phyloP scores from a whole-genome alignment of 495 filamentous ascomycete genomes.

The Echria macrotheca region DNA sequence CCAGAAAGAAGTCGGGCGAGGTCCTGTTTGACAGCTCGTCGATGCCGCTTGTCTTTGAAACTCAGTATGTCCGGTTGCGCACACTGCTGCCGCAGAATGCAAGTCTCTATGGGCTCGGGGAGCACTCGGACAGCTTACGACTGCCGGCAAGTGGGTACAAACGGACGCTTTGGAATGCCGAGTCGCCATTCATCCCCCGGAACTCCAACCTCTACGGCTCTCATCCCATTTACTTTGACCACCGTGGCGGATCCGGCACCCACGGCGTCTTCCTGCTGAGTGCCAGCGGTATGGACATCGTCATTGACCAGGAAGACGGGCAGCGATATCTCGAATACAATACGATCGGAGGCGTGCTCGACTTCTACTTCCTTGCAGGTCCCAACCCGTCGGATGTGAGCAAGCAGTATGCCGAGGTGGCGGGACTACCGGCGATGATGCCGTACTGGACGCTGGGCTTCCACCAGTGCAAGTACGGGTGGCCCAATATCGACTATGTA shows the following conservation, averaged over 20 bases:
- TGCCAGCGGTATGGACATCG: conserved; percentile 86
- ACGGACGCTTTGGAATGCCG: conserved; percentile 76
- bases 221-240: conserved; percentile 83
- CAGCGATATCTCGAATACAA: conserved; percentile 82
- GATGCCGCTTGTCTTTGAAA: conserved; percentile 69
- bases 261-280: conserved; percentile 85
- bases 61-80: conserved; percentile 66
- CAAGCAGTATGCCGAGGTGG: conserved; percentile 67
- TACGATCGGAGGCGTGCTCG: conserved; percentile 70
- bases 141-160: conserved; percentile 66
- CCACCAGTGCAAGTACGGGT: conserved; percentile 83
- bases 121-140: conserved; percentile 68
- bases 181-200: conserved; percentile 53
- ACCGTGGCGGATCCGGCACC: conserved; percentile 61
- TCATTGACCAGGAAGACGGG: conserved; percentile 57
- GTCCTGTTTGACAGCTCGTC: conserved; percentile 74
- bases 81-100: conserved; percentile 63
- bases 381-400: conserved; percentile 66
- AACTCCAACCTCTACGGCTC: conserved; percentile 70
- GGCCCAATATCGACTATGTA: conserved; percentile 64
- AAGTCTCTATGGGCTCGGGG: conserved; percentile 74
- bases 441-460: conserved; percentile 84
- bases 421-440: conserved; percentile 68
- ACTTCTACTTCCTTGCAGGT: conserved; percentile 81
- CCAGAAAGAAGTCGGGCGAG: conserved; percentile 54